phyloP scores from a whole-genome alignment of 768 basidiomycete species.

The Pholiota molesta region DNA sequence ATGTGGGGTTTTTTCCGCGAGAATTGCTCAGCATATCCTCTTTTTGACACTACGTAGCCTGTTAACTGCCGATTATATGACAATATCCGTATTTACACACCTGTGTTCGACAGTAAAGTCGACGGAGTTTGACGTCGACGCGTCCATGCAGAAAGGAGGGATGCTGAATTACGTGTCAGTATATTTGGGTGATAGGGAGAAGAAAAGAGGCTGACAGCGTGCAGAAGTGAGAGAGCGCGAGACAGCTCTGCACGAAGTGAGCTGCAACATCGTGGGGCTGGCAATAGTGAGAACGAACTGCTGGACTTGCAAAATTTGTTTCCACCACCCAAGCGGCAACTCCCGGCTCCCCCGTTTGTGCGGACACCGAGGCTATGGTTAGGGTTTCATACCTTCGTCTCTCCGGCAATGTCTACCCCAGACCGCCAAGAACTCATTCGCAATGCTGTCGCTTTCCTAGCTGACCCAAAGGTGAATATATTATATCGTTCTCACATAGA shows the following conservation, averaged over 20 bases:
- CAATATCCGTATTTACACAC: conserved; percentile 26
- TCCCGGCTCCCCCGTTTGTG: conserved; percentile 21
- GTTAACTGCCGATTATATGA: conserved; percentile 3
- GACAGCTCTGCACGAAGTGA: conserved; percentile 53
- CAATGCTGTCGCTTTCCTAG: conserved; percentile 83
- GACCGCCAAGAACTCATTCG: conserved; percentile 76
- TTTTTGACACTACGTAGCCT: conserved; percentile 44
- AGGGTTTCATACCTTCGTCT: conserved; percentile 15
- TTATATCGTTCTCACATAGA: background rate
- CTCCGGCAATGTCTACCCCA: conserved; percentile 43
- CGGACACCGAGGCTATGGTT: conserved; percentile 22
- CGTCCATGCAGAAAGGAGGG: conserved; percentile 36
- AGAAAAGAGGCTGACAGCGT: conserved; percentile 38
- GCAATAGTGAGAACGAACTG: conserved; percentile 16
- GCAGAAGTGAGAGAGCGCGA: conserved; percentile 49
- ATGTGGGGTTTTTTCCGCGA: conserved; percentile 85
- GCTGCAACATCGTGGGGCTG: conserved; percentile 47
- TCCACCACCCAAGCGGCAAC: conserved; percentile 22
- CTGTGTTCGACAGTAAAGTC: conserved; percentile 27
- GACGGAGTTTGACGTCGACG: conserved; percentile 37
- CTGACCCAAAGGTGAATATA: conserved; percentile 71
- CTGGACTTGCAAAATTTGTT: conserved; percentile 29
- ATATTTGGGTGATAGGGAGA: background rate
- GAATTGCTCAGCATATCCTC: conserved; percentile 81
- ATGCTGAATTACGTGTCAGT: conserved; percentile 26